These are phyloP conservation scores for Fusarium buxicola DNA, from an alignment of 2,329 filamentous ascomycete species.

Conservation along the genomic window DNA sequence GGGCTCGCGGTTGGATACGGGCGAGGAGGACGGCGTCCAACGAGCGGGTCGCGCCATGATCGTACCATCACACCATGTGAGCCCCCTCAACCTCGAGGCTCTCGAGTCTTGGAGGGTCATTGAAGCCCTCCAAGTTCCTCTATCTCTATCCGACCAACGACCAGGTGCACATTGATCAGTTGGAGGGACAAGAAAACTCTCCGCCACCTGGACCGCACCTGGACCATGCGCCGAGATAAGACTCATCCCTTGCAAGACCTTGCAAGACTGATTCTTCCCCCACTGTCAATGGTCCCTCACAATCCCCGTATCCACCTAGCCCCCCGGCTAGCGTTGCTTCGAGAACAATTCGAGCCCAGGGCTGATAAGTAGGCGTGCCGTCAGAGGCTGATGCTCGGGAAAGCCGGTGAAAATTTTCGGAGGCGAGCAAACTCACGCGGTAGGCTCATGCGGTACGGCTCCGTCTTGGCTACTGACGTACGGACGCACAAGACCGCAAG, in stretches of 20 bases:
- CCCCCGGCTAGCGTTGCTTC: constrained; percentile 34
- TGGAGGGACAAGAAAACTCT: too few relatives aligned
- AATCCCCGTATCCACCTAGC: constrained; percentile 6
- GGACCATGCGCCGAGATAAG: constrained; percentile 8
- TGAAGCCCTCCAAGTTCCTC: neutral
- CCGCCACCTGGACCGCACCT: neutral
- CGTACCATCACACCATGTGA: constrained; percentile 19
- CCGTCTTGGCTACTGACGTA: constrained; percentile 16
- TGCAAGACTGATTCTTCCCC: constrained; percentile 10
- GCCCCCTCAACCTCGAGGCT: neutral
- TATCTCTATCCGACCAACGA: too few relatives aligned
- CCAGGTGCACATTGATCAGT: too few relatives aligned
- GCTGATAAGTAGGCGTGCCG: neutral
- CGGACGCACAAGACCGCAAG: neutral
- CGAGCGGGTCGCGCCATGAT: neutral
- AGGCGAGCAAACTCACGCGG: constrained; percentile 8
- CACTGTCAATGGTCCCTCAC: constrained; percentile 6
- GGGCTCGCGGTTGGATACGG: neutral
- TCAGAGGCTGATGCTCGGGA: constrained; percentile 4
- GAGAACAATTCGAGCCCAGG: constrained; percentile 33
- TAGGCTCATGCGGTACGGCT: constrained; percentile 24
- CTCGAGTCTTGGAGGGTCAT: constrained; percentile 17
- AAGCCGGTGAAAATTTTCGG: constrained; percentile 24
- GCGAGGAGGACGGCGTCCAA: too few relatives aligned
- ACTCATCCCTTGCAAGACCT: constrained; percentile 25